Evolutionary conservation across 1,139 yeast genomes (phyloP).

Genomic region (Candida pseudoviswanathii): DNA sequence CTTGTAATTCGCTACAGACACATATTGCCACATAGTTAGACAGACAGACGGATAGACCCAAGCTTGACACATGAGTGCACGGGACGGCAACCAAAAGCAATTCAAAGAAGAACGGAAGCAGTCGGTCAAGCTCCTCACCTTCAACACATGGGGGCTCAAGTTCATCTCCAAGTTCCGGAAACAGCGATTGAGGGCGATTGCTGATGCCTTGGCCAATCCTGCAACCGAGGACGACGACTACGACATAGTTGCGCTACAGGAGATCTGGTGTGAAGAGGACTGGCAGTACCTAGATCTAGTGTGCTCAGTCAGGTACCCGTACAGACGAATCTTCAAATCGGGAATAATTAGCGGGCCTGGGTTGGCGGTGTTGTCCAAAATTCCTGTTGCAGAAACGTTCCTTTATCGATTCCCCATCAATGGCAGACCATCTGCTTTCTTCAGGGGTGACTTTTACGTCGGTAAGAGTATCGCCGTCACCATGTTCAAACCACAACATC

Average conservation of each 20-base stretch:
- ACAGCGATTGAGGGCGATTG: slow-evolving; percentile 72
- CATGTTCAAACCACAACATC: slow-evolving; percentile 52
- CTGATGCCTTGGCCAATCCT: slow-evolving; percentile 57
- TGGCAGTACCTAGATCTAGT: slow-evolving; percentile 61
- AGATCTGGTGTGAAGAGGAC: slow-evolving; percentile 87
- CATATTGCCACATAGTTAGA: slow-evolving; percentile 1
- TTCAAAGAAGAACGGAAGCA: slow-evolving; percentile 7
- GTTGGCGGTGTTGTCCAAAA: slow-evolving; percentile 75
- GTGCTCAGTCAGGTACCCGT: slow-evolving; percentile 57
- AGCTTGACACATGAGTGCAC: slow-evolving; percentile 3
- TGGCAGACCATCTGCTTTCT: slow-evolving; percentile 92
- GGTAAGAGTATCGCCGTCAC: slow-evolving; percentile 90
- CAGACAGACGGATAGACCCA: neutral
- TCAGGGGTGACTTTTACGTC: slow-evolving; percentile 96
- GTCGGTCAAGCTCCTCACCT: slow-evolving; percentile 55
- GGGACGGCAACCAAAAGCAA: slow-evolving; percentile 3
- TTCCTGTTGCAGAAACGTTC: slow-evolving; percentile 80
- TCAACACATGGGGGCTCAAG: slow-evolving; percentile 90
- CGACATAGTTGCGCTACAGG: slow-evolving; percentile 89
- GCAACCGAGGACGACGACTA: slow-evolving; percentile 47
- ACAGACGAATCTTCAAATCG: slow-evolving; percentile 68
- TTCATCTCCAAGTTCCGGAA: slow-evolving; percentile 70
- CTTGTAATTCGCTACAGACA: neutral
- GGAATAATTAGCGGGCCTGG: slow-evolving; percentile 97
- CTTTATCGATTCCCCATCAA: slow-evolving; percentile 85